A percentile compares a stretch with the other conserved stretches of the same genome.
phyloP scores from a whole-genome alignment of 23 red algal genomes.

The Gracilaria domingensis region DNA sequence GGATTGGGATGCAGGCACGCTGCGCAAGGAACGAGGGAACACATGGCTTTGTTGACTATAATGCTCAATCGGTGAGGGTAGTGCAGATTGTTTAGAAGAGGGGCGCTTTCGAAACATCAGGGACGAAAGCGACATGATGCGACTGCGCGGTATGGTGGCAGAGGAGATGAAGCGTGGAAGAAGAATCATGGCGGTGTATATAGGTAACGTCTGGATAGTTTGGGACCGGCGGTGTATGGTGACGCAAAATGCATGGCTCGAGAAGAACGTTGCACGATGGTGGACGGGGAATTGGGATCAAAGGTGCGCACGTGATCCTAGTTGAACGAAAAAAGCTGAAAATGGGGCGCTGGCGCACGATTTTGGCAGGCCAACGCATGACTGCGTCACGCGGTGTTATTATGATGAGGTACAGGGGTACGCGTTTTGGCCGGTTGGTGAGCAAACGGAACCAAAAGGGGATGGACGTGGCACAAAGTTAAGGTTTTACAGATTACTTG shows the following conservation, averaged over 20 bases:
- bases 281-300: not conserved
- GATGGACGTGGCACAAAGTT: not conserved
- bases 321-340: not conserved
- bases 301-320: not conserved
- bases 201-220: not conserved
- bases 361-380: not conserved
- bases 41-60: not conserved
- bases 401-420: no score
- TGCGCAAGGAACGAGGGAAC: not conserved
- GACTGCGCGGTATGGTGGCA: not conserved
- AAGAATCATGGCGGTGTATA: not conserved
- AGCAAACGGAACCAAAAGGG: no score
- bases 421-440: no score
- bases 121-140: conserved; percentile 4
- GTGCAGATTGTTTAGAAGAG: not conserved
- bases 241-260: not conserved
- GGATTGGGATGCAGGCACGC: not conserved
- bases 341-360: not conserved
- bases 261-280: not conserved
- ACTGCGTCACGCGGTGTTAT: no score
- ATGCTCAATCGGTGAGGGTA: not conserved
- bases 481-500: not conserved
- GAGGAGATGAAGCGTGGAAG: not conserved
- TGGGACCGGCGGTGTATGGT: not conserved
- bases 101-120: not conserved